Base-by-base conservation (phyloP, 441 rosid species). In the Pelargonium fulgidum region DNA sequence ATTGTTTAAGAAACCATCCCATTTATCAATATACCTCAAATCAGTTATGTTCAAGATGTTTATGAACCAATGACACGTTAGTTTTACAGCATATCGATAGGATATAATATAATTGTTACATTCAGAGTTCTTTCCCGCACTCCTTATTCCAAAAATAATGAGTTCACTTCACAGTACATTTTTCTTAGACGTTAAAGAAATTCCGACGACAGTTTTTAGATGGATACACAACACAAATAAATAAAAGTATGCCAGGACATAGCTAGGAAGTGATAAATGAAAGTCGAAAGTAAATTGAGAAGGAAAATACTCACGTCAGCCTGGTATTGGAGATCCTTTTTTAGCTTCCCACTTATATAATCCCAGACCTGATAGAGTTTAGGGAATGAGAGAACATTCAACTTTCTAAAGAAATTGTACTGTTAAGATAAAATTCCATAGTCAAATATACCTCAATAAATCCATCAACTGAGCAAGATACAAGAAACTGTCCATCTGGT, bases 401-500 rank as follows among this genome's bases (percentile, higher is more conserved):
- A 67, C 58, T 56, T 10, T 66, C 62, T 76, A 48, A 42, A 45
- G 65, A 67, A 47, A 54, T 56, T 64, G 74, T 68, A 67, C 62
- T 66, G 14, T 64, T 0, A 3, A 22, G 8, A 42, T 36, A 62
- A 29, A 33, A 50, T 14, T n/a, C n/a, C 1, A 7, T 0, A 7
- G 47, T 66, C 52, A 56, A 73, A 73, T 63, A 61, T 80, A 92
- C 98, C 96, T 95, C 97, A 73, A 95, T 86, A 84, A 92, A 92
- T 64, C 99, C 99, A 84, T 95, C 99, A 71, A 95, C 94, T 68
- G 99, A 95, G 70, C 85, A 88, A 70, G 98, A 92, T 73, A 88
- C 96, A 73, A 95, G 98, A 80, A 91, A 95, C 75, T 95, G 99
- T 70, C 99, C 99, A 79, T 95, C 99, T 65, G 96, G 97, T 59